A percentile compares a stretch with the other conserved stretches of the same genome.
Conservation (phyloP, 2,329 filamentous ascomycete species). For the Chaetomiaceae sp. region DNA sequence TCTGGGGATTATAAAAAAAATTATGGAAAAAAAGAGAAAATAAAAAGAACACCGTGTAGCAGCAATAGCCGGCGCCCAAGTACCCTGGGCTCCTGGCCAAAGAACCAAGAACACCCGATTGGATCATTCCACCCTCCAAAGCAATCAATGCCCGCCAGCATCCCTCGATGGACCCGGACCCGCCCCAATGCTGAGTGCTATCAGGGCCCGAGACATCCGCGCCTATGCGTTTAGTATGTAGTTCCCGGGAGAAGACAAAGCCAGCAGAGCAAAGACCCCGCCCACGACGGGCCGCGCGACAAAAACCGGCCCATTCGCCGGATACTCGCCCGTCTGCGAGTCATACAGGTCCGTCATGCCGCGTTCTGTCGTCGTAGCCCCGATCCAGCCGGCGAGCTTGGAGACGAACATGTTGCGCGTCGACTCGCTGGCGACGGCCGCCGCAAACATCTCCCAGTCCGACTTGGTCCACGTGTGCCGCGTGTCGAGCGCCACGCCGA, state of each 20-base stretch:
- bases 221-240: too few relatives aligned
- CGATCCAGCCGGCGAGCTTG: constrained; percentile 68
- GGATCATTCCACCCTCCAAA: too few relatives aligned
- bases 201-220: too few relatives aligned
- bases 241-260: constrained; percentile 45
- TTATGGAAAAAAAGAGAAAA: too few relatives aligned
- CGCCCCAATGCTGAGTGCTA: too few relatives aligned
- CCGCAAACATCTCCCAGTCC: constrained; percentile 83
- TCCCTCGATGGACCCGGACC: too few relatives aligned
- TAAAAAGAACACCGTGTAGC: too few relatives aligned
- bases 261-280: constrained; percentile 74
- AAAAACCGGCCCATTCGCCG: constrained; percentile 56
- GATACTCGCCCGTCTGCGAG: constrained; percentile 62
- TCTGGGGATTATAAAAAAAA: too few relatives aligned
- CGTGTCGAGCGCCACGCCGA: constrained; percentile 77
- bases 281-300: constrained; percentile 75
- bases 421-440: constrained; percentile 61
- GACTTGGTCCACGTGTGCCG: constrained; percentile 79
- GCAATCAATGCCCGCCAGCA: too few relatives aligned
- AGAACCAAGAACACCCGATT: too few relatives aligned
- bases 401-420: constrained; percentile 63
- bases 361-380: constrained; percentile 63
- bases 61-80: too few relatives aligned
- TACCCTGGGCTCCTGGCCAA: too few relatives aligned
- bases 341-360: constrained; percentile 76